A percentile compares a stretch with the other conserved stretches of the same genome.
Conservation (phyloP, 805 yeast genomes). For the Candida pini region DNA sequence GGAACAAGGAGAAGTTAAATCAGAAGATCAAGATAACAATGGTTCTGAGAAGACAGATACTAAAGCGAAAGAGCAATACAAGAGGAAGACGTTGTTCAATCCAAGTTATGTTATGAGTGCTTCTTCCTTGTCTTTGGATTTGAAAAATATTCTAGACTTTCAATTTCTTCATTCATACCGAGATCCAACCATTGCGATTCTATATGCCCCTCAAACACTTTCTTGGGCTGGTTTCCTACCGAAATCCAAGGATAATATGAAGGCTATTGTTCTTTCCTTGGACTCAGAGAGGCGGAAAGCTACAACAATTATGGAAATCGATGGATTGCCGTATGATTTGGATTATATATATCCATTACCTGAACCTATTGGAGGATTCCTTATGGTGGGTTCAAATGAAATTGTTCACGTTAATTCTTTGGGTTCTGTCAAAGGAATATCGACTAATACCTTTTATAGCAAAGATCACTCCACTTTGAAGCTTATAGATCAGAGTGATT, state of each 20-base stretch:
- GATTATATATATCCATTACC: conserved; percentile 58
- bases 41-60: conserved; percentile 1
- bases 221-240: conserved; percentile 80
- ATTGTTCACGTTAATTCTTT: conserved; percentile 74
- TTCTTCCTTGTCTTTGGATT: conserved; percentile 46
- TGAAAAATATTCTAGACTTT: conserved; percentile 62
- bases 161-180: conserved; percentile 68
- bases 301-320: conserved; percentile 61
- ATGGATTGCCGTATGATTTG: conserved; percentile 69
- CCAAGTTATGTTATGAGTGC: conserved; percentile 59
- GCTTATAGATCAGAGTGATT: conserved; percentile 40
- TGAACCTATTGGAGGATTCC: conserved; percentile 62
- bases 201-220: conserved; percentile 27
- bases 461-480: conserved; percentile 32
- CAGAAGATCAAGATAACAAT: conserved; percentile 4
- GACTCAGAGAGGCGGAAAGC: conserved; percentile 54
- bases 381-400: conserved; percentile 70
- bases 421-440: conserved; percentile 59
- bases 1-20: conserved; percentile 10
- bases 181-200: conserved; percentile 61
- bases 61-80: conserved; percentile 7
- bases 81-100: conserved; percentile 30
- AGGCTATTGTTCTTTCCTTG: conserved; percentile 59
- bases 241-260: conserved; percentile 54
- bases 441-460: conserved; percentile 51